phyloP scores from a whole-genome alignment of 306 rosid genomes.

The Hippophae gyantsensis region DNA sequence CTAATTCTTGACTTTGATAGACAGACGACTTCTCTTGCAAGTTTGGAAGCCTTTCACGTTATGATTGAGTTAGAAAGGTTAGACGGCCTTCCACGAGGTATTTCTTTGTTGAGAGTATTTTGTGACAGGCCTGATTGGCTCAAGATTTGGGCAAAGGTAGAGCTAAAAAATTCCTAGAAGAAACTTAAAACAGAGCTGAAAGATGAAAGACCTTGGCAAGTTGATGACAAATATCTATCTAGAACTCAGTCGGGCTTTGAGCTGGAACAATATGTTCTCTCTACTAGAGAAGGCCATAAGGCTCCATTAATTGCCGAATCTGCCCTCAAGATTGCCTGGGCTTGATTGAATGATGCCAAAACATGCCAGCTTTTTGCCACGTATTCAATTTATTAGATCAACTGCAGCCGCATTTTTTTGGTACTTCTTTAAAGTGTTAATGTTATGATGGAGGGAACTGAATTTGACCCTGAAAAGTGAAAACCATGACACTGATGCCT shows the following conservation, averaged over 20 bases:
- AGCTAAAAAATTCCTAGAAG: constrained; percentile 56
- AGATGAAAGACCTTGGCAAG: constrained; percentile 49
- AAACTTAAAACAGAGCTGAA: constrained; percentile 44
- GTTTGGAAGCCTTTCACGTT: constrained; percentile 34
- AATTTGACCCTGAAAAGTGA: constrained; percentile 13
- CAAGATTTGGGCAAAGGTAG: constrained; percentile 71
- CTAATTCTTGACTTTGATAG: constrained; percentile 47
- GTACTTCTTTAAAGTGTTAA: constrained; percentile 54
- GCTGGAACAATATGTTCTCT: constrained; percentile 23
- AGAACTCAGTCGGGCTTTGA: constrained; percentile 23
- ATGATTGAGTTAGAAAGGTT: constrained; percentile 34
- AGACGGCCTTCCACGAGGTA: constrained; percentile 33
- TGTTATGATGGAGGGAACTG: constrained; percentile 38
- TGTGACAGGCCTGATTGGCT: constrained; percentile 57
- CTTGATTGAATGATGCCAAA: constrained; percentile 49
- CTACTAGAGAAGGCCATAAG: constrained; percentile 42
- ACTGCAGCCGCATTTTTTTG: constrained; percentile 58
- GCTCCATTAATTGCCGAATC: constrained; percentile 53
- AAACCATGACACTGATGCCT: constrained; percentile 25
- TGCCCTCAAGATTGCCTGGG: constrained; percentile 50
- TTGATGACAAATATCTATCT: constrained; percentile 20
- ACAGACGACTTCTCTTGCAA: constrained; percentile 48
- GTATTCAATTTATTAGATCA: constrained; percentile 44
- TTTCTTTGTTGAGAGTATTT: constrained; percentile 49
- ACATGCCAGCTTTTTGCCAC: constrained; percentile 42